Evolutionary conservation across 441 rosid genomes (phyloP).

Genomic region (Kokia cookei): DNA sequence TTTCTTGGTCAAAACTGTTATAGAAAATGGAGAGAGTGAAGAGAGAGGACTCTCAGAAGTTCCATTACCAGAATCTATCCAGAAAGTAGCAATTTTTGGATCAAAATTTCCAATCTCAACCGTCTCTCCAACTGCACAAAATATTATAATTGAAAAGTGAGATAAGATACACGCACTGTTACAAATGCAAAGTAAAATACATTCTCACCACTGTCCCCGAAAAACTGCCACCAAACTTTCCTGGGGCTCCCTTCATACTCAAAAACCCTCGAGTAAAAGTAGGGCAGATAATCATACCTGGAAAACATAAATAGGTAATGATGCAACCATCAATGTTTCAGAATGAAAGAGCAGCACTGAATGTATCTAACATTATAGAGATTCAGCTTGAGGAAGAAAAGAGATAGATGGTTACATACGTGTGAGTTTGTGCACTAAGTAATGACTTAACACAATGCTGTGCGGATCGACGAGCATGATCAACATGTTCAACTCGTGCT

Average conservation of each 20-base stretch:
- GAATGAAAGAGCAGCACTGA: not conserved
- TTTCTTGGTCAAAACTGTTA: not conserved
- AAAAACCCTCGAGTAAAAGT: slow-evolving; percentile 84
- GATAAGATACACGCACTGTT: not conserved
- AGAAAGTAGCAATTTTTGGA: slow-evolving; percentile 90
- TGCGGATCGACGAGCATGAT: slow-evolving; percentile 88
- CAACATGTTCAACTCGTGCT: slow-evolving; percentile 89
- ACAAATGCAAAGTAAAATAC: not conserved
- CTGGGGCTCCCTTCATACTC: slow-evolving; percentile 89
- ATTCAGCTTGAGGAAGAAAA: not conserved
- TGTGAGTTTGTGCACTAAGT: slow-evolving; percentile 63
- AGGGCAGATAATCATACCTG: slow-evolving; percentile 93
- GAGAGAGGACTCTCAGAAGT: not conserved
- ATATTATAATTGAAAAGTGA: slow-evolving; percentile 6
- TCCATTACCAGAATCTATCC: slow-evolving; percentile 77
- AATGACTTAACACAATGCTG: slow-evolving; percentile 76
- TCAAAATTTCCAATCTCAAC: slow-evolving; percentile 77
- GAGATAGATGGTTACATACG: slow-evolving; percentile 28
- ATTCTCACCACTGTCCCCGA: slow-evolving; percentile 77
- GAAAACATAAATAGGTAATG: slow-evolving; percentile 7
- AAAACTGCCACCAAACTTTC: slow-evolving; percentile 95
- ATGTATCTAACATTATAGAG: not conserved
- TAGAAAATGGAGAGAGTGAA: not conserved
- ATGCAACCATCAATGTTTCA: slow-evolving; percentile 7
- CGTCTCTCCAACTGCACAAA: slow-evolving; percentile 73